Evolutionary conservation across 805 yeast species (phyloP).

Genomic region (Suhomyces faveliae): DNA sequence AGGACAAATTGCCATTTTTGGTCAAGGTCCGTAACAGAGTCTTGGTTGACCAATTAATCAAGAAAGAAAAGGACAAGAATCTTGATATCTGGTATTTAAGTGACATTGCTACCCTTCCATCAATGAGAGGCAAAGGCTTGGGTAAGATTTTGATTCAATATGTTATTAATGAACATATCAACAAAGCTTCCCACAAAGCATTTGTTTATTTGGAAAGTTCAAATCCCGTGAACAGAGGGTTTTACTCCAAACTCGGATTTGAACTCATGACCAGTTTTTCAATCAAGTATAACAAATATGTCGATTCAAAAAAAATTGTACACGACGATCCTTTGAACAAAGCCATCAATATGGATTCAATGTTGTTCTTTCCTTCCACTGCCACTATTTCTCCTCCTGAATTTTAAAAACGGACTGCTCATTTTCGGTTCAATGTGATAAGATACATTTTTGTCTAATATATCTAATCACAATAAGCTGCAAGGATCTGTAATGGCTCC

Average conservation of each 20-base stretch:
- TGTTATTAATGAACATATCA: constrained; percentile 47
- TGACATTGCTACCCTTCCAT: constrained; percentile 57
- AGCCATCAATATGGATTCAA: constrained; percentile 16
- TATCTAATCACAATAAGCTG: constrained; percentile 16
- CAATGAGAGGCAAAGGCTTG: constrained; percentile 59
- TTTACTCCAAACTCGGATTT: constrained; percentile 56
- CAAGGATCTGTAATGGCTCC: constrained; percentile 13
- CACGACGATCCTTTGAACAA: constrained; percentile 12
- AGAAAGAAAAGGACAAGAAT: constrained; percentile 13
- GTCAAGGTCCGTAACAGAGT: constrained; percentile 43
- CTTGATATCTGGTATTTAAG: constrained; percentile 52
- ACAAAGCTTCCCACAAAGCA: constrained; percentile 18
- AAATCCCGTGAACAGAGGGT: constrained; percentile 50
- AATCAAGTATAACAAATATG: constrained; percentile 26
- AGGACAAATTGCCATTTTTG: constrained; percentile 50
- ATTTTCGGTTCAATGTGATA: constrained; percentile 8
- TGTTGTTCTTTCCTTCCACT: constrained; percentile 11
- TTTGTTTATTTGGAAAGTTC: constrained; percentile 56
- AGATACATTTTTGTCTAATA: constrained; percentile 18
- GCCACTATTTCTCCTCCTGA: constrained; percentile 7
- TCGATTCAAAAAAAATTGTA: constrained; percentile 11
- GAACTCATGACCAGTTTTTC: constrained; percentile 30
- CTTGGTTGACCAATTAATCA: constrained; percentile 33
- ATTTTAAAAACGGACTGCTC: constrained; percentile 5
- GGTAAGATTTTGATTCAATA: constrained; percentile 51